Conservation (phyloP, 495 filamentous ascomycete species). For the Pseudoneurospora amorphoporcata region DNA sequence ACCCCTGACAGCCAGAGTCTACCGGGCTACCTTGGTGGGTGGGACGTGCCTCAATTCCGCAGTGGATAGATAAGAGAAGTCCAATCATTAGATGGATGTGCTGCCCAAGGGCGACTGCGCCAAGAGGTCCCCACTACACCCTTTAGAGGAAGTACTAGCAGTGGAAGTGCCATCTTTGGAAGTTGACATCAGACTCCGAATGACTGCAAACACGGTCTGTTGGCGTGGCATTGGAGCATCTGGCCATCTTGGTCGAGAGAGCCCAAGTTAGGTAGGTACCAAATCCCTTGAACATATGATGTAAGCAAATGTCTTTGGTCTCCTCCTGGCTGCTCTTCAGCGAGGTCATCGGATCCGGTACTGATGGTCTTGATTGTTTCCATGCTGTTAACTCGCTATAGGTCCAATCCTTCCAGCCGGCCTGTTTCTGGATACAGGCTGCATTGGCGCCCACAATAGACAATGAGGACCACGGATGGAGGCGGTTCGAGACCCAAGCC, state of each 20-base stretch:
- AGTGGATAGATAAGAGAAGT: conserved; percentile 8
- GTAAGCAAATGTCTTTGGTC: neutral
- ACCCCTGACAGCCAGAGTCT: conserved; percentile 13
- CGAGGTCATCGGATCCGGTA: neutral
- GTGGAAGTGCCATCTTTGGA: neutral
- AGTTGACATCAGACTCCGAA: neutral
- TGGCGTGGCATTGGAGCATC: neutral
- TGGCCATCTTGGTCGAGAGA: neutral
- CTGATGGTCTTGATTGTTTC: neutral
- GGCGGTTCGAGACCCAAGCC: neutral
- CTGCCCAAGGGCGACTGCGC: conserved; percentile 16
- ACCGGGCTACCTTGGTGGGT: neutral
- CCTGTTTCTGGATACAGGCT: neutral
- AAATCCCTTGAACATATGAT: neutral
- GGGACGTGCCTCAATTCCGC: conserved; percentile 4
- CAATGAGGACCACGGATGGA: neutral
- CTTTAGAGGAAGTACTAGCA: neutral
- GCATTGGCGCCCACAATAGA: neutral
- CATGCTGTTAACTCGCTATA: neutral
- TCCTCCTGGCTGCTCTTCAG: neutral
- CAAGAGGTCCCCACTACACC: conserved; percentile 17
- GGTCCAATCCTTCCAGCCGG: neutral
- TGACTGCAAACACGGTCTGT: neutral
- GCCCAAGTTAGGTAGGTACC: neutral
- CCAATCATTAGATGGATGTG: conserved; percentile 9